Conservation (phyloP, 2,329 filamentous ascomycete species). For the Ploettnerulaceae sp. region DNA sequence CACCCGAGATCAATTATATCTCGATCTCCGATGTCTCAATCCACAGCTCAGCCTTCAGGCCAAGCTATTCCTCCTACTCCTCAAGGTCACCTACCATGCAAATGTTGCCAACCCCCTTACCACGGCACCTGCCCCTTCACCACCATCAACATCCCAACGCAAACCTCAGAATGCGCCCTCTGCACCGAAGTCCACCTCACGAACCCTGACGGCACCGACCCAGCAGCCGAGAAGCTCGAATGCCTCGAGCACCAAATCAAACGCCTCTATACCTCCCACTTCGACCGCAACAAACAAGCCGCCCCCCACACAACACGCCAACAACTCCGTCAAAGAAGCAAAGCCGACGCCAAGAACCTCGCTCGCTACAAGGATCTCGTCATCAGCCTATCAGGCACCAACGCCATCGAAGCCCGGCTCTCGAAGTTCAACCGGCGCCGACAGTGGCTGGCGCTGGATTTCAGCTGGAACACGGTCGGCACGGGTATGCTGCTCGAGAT, state of each 20-base stretch:
- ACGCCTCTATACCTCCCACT: neutral
- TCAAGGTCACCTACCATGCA: neutral
- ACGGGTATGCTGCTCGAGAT: neutral
- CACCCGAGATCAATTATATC: no score
- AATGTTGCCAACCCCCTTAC: neutral
- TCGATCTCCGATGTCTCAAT: neutral
- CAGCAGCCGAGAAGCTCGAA: neutral
- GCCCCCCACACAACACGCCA: neutral
- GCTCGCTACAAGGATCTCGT: neutral
- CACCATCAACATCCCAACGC: no score
- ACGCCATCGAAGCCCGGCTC: neutral
- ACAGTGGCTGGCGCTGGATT: neutral
- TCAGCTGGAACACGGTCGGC: neutral
- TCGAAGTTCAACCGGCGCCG: neutral
- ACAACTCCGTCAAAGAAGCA: no score
- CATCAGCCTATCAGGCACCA: neutral
- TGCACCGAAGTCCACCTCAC: neutral
- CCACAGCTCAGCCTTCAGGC: neutral
- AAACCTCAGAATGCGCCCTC: no score
- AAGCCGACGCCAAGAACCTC: neutral
- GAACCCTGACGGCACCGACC: neutral
- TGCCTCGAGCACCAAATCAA: neutral
- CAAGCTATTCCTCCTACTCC: neutral
- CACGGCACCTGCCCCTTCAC: neutral
- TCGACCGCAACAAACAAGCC: neutral